Evolutionary conservation across 768 basidiomycete species (phyloP).

Genomic region (Lactarius psammicola): DNA sequence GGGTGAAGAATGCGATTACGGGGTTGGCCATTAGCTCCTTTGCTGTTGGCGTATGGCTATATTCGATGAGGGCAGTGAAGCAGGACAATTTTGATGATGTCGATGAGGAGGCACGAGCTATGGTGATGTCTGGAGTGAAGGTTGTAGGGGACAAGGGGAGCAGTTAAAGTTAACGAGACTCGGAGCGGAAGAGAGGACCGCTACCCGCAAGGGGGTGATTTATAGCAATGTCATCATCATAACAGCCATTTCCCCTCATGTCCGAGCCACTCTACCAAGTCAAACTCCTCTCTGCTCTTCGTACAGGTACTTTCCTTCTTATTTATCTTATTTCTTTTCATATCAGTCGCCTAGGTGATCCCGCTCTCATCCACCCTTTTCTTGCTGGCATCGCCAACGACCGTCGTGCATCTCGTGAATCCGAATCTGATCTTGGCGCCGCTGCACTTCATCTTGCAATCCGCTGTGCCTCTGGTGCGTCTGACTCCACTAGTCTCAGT

Average conservation of each 20-base stretch:
- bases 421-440: constrained; percentile 61
- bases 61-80: constrained; percentile 70
- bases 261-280: constrained; percentile 44
- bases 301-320: constrained; percentile 35
- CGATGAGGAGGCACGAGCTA: constrained; percentile 60
- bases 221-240: not conserved
- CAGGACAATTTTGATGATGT: constrained; percentile 29
- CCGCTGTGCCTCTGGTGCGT: constrained; percentile 71
- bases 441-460: constrained; percentile 80
- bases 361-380: constrained; percentile 76
- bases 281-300: constrained; percentile 42
- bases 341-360: constrained; percentile 54
- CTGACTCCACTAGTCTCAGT: constrained; percentile 12
- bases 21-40: constrained; percentile 72
- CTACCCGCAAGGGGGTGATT: constrained; percentile 40
- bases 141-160: constrained; percentile 3
- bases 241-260: not conserved
- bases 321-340: not conserved
- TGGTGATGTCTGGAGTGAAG: constrained; percentile 22
- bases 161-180: constrained; percentile 46
- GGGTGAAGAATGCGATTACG: constrained; percentile 72
- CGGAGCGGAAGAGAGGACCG: constrained; percentile 65
- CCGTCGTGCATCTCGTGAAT: constrained; percentile 48
- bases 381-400: constrained; percentile 73
- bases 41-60: constrained; percentile 80